Percentiles rank a stretch among this genome's conserved stretches.
phyloP scores from a whole-genome alignment of 441 rosid species.

The Metrosideros polymorpha region DNA sequence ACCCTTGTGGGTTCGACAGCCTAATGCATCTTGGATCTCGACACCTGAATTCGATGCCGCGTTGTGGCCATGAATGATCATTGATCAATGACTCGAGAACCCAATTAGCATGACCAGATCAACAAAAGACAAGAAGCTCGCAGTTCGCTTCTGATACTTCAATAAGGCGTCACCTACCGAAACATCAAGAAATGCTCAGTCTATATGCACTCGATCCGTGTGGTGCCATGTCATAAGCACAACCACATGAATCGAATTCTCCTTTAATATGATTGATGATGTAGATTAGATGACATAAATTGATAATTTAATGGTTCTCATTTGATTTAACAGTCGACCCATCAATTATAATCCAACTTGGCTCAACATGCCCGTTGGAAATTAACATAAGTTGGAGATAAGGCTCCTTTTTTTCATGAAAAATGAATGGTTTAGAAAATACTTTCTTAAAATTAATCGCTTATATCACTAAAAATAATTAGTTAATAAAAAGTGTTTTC shows the following conservation, averaged over 20 bases:
- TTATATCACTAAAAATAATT: not conserved
- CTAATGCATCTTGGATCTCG: not conserved
- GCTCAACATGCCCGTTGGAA: not conserved
- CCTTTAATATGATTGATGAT: not conserved
- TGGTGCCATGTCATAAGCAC: not conserved
- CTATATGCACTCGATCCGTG: not conserved
- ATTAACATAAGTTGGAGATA: not conserved
- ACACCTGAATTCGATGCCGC: not conserved
- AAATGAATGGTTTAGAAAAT: rapidly evolving
- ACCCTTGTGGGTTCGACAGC: no score
- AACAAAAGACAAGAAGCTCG: not conserved
- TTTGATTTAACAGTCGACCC: not conserved
- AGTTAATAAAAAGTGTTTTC: not conserved
- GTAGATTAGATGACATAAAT: not conserved
- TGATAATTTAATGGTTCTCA: not conserved
- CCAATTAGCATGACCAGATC: not conserved
- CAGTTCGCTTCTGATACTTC: not conserved
- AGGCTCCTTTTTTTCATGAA: rapidly evolving
- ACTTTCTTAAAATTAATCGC: rapidly evolving
- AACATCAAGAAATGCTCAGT: not conserved
- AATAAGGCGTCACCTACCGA: not conserved
- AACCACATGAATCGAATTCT: not conserved
- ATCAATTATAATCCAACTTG: not conserved
- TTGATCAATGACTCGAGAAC: not conserved
- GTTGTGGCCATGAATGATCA: not conserved